phyloP scores from a whole-genome alignment of 306 rosid genomes.

The Psophocarpus tetragonolobus region DNA sequence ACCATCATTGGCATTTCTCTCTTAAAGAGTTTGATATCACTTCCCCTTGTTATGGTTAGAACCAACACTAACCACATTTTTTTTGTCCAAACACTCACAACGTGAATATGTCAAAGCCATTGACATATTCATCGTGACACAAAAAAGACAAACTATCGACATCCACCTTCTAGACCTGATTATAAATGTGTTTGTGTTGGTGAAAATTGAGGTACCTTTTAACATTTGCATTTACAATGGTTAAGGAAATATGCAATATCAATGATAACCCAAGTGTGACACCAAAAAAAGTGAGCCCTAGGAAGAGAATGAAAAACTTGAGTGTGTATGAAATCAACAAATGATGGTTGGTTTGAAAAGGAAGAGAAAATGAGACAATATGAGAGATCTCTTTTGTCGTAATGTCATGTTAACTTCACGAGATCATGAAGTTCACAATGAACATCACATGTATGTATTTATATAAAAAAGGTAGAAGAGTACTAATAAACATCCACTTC shows the following conservation, averaged over 20 bases:
- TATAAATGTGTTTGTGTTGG: not conserved
- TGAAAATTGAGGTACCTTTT: not conserved
- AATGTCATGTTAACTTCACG: not conserved
- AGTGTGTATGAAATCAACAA: not conserved
- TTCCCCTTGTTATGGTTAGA: not conserved
- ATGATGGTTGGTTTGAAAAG: not conserved
- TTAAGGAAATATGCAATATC: not conserved
- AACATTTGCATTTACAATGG: not conserved
- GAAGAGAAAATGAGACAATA: not conserved
- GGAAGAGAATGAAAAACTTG: not conserved
- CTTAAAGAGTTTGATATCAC: no score
- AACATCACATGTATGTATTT: not conserved
- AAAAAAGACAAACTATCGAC: no score
- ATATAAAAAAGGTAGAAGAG: no score
- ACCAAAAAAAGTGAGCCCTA: not conserved
- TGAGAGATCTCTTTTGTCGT: not conserved
- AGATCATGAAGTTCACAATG: not conserved
- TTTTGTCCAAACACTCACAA: not conserved
- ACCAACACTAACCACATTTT: not conserved
- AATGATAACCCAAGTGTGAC: not conserved
- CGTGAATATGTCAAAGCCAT: not conserved
- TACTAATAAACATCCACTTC: no score
- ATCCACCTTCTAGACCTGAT: not conserved
- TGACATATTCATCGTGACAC: no score
- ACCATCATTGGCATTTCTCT: not conserved